Evolutionary conservation across 1,284 basidiomycete species (phyloP).

Genomic region (Tausonia pullulans): DNA sequence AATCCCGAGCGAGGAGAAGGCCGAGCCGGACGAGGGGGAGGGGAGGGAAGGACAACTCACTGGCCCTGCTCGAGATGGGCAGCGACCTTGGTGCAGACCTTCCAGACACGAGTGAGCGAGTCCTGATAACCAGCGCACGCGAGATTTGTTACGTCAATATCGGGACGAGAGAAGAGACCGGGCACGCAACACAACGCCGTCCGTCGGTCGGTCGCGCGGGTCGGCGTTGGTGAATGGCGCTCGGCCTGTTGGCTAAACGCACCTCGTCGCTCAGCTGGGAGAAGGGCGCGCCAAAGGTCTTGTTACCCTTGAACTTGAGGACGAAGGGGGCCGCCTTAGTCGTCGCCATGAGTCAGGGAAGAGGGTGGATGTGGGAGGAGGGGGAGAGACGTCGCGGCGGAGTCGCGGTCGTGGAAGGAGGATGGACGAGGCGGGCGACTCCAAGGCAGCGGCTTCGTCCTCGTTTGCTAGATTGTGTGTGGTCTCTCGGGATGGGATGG

Average conservation of each 20-base stretch:
- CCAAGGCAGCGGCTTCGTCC: no score
- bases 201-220: no score
- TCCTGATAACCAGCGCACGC: not conserved
- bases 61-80: not conserved
- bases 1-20: no score
- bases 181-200: not conserved
- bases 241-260: no score
- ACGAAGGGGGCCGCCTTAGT: slow-evolving; percentile 19
- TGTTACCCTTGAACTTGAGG: slow-evolving; percentile 48
- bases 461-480: no score
- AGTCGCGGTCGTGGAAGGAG: no score
- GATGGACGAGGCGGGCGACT: no score
- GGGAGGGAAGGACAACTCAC: not conserved
- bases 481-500: no score
- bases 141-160: not conserved
- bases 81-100: not conserved
- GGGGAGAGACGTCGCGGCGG: not conserved
- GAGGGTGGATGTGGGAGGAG: not conserved
- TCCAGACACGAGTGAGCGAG: not conserved
- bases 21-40: not conserved
- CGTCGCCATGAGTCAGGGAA: not conserved
- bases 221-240: no score
- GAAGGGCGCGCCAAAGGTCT: slow-evolving; percentile 69
- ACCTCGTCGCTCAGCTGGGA: slow-evolving; percentile 46
- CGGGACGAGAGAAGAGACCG: not conserved